Conservation (phyloP, 768 basidiomycete species). For the Psilocybe azurescens region DNA sequence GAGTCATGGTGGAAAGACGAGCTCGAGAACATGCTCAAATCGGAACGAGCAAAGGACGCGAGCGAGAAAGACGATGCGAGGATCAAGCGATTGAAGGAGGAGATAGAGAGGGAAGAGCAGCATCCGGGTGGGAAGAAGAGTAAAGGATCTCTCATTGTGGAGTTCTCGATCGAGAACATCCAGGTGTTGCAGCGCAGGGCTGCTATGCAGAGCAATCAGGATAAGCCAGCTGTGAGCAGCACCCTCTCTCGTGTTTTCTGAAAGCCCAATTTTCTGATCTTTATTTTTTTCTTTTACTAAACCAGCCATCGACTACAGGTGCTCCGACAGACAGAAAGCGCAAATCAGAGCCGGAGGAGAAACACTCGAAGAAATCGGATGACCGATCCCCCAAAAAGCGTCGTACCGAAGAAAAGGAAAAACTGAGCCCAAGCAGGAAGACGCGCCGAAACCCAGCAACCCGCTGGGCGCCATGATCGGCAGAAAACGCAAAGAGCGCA, state of each 20-base stretch:
- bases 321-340: constrained; percentile 17
- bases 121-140: constrained; percentile 44
- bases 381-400: constrained; percentile 24
- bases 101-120: constrained; percentile 44
- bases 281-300: too few species aligned
- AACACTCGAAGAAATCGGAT: constrained; percentile 12
- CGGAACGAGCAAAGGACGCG: constrained; percentile 66
- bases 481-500: constrained; percentile 77
- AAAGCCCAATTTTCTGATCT: background rate
- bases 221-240: constrained; percentile 29
- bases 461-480: constrained; percentile 77
- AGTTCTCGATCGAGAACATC: constrained; percentile 95
- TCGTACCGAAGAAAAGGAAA: constrained; percentile 17
- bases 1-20: constrained; percentile 95
- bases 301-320: background rate
- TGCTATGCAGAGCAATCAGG: constrained; percentile 43
- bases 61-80: constrained; percentile 57
- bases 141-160: constrained; percentile 74
- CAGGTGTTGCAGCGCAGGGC: constrained; percentile 84
- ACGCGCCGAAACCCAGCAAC: constrained; percentile 27
- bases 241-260: background rate
- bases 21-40: constrained; percentile 58
- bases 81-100: constrained; percentile 60
- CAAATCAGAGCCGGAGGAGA: constrained; percentile 18
- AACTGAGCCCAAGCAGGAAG: constrained; percentile 12